phyloP scores from a whole-genome alignment of 2,329 filamentous ascomycete genomes.

The Phialophora verrucosa region DNA sequence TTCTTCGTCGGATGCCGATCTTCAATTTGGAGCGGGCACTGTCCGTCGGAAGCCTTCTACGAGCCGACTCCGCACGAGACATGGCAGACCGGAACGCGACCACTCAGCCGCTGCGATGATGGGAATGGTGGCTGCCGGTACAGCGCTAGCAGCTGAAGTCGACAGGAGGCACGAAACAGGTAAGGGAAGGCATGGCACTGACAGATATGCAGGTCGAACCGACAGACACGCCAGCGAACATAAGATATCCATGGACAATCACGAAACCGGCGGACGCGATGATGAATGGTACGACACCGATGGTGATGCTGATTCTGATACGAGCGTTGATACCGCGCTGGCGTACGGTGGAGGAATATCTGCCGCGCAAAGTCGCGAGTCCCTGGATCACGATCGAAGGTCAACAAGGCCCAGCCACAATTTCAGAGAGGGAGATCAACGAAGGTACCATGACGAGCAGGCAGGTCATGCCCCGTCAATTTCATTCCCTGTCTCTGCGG shows the following conservation, averaged over 20 bases:
- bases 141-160: conserved; percentile 51
- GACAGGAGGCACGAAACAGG: conserved; percentile 34
- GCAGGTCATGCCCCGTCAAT: conserved; percentile 21
- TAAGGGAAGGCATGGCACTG: conserved; percentile 32
- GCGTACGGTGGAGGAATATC: conserved; percentile 62
- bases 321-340: conserved; percentile 62
- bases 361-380: conserved; percentile 56
- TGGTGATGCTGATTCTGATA: conserved; percentile 58
- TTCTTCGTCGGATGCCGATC: conserved; percentile 70
- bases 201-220: conserved; percentile 31
- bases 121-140: conserved; percentile 55
- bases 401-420: conserved; percentile 43
- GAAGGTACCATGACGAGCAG: background rate
- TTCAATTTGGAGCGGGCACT: conserved; percentile 69
- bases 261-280: conserved; percentile 48
- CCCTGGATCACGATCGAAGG: conserved; percentile 58
- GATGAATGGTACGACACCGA: conserved; percentile 66
- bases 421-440: conserved; percentile 37
- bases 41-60: conserved; percentile 45
- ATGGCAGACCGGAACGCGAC: conserved; percentile 37
- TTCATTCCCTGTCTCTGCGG: conserved; percentile 15
- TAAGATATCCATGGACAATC: conserved; percentile 24
- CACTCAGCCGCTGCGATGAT: conserved; percentile 56
- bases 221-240: conserved; percentile 6
- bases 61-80: conserved; percentile 37